Evolutionary conservation across 441 rosid species (phyloP), one percentile per base, ranked within the genome.

Genomic region (Eutrema salsugineum): DNA sequence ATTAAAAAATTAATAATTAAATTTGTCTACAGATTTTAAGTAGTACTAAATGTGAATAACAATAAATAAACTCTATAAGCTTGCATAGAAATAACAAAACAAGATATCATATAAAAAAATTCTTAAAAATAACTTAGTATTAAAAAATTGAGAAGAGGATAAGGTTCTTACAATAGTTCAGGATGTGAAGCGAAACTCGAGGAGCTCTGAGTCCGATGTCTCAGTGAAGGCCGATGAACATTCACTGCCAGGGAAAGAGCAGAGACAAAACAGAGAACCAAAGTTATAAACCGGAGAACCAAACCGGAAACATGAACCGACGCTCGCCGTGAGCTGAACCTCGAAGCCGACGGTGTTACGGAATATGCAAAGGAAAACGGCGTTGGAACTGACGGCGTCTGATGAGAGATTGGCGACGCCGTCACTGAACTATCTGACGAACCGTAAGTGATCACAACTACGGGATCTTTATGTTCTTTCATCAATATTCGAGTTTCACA

Each of bases 331-430:
- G 75, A 47, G 36, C 75, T 75, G 33, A 75, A 63, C 17, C 79
- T 68, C 12, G 78, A 43, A 5, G 82, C 20, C 51, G 68, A 19
- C 5, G 94, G 83, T 59, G 83, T 72, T 10, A 63, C 76, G 0
- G 89, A 84, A 73, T 85, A 75, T 12, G 89, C 78, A 81, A 84
- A 87, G 0, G 87, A 85, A 1, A 93, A 86, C 42, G 94, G 93
- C 6, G 87, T 83, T 6, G 82, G 88, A 70, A 85, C 73, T 15
- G 77, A 49, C 56, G 73, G 16, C 14, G 77, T 19, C 9, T 20
- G 72, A 40, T 30, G 55, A 49, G 62, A 48, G 19, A 59, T 11
- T 58, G 78, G 78, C n/a, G 79, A 75, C 27, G 79, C 70, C 54
- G 71, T 38, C 27, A 56, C 66, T 55, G 74, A 62, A 62, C 54